A percentile compares a stretch with the other conserved stretches of the same genome.
These are phyloP conservation scores for Rhizophagus sp. DNA, from an alignment of 192 early-diverging fungal species.

Conservation along the genomic window DNA sequence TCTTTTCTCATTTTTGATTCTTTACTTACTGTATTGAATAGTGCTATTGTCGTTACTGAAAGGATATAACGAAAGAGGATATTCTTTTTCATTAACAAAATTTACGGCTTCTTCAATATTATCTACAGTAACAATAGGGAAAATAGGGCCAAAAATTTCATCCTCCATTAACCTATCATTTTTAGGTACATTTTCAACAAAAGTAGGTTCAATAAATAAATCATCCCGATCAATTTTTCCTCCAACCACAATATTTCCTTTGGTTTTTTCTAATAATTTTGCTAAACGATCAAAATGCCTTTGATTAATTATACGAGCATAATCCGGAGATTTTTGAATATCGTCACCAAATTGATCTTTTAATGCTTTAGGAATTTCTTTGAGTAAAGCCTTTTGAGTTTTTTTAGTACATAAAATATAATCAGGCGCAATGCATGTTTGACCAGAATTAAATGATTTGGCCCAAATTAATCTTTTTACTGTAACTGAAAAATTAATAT, in stretches of 20 bases:
- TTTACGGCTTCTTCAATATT: conserved; percentile 63
- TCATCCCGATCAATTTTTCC: conserved; percentile 60
- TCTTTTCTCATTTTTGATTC: neutral
- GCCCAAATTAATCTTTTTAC: conserved; percentile 78
- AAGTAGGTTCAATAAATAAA: conserved; percentile 77
- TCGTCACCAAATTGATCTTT: conserved; percentile 45
- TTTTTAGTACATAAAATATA: conserved; percentile 65
- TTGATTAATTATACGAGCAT: conserved; percentile 61
- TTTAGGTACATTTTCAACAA: conserved; percentile 69
- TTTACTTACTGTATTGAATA: conserved; percentile 48
- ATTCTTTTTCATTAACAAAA: conserved; percentile 61
- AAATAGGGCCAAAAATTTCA: conserved; percentile 92
- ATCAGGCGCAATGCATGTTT: conserved; percentile 81
- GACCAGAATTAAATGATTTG: conserved; percentile 87
- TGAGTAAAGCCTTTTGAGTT: conserved; percentile 49
- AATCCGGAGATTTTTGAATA: conserved; percentile 44
- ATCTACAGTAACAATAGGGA: conserved; percentile 76
- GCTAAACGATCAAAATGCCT: conserved; percentile 66
- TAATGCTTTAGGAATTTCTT: conserved; percentile 43
- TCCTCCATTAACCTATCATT: conserved; percentile 71
- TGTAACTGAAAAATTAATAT: conserved; percentile 61
- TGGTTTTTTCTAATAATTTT: conserved; percentile 48
- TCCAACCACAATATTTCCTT: conserved; percentile 59
- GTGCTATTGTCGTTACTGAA: conserved; percentile 57
- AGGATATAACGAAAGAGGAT: conserved; percentile 81